Evolutionary conservation across 768 basidiomycete genomes (phyloP), one percentile per base, ranked within the genome.

Genomic region (Russula emetica): DNA sequence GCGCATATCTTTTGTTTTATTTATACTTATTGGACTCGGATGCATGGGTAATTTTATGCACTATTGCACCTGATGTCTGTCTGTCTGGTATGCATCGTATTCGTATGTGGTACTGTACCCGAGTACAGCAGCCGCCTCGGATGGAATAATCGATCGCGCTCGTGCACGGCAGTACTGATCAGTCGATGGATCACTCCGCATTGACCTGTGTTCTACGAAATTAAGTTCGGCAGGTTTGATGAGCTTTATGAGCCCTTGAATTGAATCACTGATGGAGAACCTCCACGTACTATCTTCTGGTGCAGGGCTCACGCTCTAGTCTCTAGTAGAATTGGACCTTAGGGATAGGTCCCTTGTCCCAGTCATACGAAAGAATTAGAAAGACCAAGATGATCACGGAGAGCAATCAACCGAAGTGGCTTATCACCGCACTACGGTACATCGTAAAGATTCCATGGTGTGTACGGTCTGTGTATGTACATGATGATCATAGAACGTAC

Each of bases 1-100:
- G 8, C 18, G 22, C 32, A 42, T 53, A 16, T 10, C 34, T 18
- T 45, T 11, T 16, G 20, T 7, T 8, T 26, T 24, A 4, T 8
- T 8, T 18, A 26, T 58, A 50, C 16, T 36, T 44, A 22, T 52
- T 36, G 5, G 18, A 40, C 38, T 18, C 2, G 38, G 14, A 44
- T 42, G 51, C 55, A 38, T 51, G 38, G n/a, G 11, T 60, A 52
- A 32, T 51, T 64, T 60, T 60, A 60, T 56, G 53, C 49, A 42
- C 59, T 55, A 49, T 50, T 55, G 11, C 34, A 10, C 56, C 32
- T 44, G 40, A 32, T 22, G 8, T 45, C 18, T 26, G 8, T 58
- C 45, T 36, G 8, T 58, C 36, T n/a, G 34, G 36, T 30, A 14
- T 32, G 34, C 18, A 32, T 34, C 26, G 11, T 32, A 57, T 42